A percentile compares a stretch with the other conserved stretches of the same genome.
Evolutionary conservation across 179 eudicot genomes (phyloP).

Genomic region (Actinidia chinensis): DNA sequence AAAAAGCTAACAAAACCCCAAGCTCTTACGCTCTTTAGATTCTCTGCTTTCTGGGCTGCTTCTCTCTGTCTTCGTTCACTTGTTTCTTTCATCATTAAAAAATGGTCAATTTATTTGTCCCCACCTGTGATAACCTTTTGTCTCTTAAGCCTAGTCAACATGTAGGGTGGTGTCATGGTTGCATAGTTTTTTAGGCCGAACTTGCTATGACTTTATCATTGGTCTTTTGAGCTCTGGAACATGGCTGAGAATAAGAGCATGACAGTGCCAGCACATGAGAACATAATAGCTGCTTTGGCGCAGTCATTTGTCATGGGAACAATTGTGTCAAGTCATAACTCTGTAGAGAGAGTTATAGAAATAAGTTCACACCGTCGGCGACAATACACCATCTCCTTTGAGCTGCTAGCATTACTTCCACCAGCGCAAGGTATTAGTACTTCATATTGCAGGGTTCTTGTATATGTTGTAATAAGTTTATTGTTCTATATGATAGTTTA

Average conservation of each 20-base stretch:
- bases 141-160: neutral
- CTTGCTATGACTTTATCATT: neutral
- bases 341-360: conserved; percentile 78
- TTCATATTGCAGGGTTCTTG: neutral
- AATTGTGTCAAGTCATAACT: conserved; percentile 83
- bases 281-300: conserved; percentile 60
- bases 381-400: neutral
- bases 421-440: neutral
- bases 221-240: conserved; percentile 90
- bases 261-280: conserved; percentile 77
- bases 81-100: no score
- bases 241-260: conserved; percentile 85
- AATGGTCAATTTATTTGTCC: no score
- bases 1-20: no score
- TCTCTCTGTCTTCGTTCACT: no score
- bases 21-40: no score
- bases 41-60: no score
- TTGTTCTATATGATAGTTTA: neutral
- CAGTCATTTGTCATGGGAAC: conserved; percentile 56
- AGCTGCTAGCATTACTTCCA: neutral
- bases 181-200: neutral
- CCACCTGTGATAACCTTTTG: no score
- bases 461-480: neutral
- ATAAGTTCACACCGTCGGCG: conserved; percentile 23
- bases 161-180: neutral